Evolutionary conservation across 2,329 filamentous ascomycete genomes (phyloP).

Genomic region (Fusarium transvaalense): DNA sequence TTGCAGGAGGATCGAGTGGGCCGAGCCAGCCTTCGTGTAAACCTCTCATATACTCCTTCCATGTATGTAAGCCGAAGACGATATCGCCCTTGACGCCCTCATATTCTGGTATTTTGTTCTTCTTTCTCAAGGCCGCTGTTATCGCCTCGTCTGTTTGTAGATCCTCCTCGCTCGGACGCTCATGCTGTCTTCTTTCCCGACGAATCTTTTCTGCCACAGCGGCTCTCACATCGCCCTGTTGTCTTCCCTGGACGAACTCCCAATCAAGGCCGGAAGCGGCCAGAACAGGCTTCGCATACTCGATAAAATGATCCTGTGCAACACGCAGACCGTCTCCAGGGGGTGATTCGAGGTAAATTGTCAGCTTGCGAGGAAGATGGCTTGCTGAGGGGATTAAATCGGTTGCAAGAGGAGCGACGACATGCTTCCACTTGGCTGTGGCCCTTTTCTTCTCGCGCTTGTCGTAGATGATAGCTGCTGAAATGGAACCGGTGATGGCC

Average conservation of each 20-base stretch:
- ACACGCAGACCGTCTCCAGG: constrained; percentile 86
- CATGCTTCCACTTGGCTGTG: constrained; percentile 86
- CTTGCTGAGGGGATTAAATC: constrained; percentile 77
- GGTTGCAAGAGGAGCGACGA: constrained; percentile 85
- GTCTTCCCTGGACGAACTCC: constrained; percentile 92
- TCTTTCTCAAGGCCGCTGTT: constrained; percentile 72
- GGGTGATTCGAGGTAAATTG: constrained; percentile 86
- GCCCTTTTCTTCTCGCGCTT: constrained; percentile 87
- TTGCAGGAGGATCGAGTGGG: constrained; percentile 74
- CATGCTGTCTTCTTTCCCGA: constrained; percentile 72
- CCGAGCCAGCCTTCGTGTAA: constrained; percentile 97
- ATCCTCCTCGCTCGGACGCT: constrained; percentile 62
- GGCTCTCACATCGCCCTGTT: constrained; percentile 92
- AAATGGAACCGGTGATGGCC: constrained; percentile 80
- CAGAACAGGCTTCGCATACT: constrained; percentile 94
- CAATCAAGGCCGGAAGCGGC: constrained; percentile 93
- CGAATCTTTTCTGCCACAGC: constrained; percentile 89
- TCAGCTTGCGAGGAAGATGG: constrained; percentile 84
- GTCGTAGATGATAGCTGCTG: constrained; percentile 89
- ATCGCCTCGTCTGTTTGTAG: constrained; percentile 64
- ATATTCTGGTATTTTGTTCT: constrained; percentile 77
- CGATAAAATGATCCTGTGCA: constrained; percentile 94
- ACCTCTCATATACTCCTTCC: constrained; percentile 97
- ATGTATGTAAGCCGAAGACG: constrained; percentile 89
- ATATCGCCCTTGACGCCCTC: constrained; percentile 84